These are phyloP conservation scores for Phytophthora foliorum DNA, from an alignment of 352 stramenopile genomes.

Conservation along the genomic window DNA sequence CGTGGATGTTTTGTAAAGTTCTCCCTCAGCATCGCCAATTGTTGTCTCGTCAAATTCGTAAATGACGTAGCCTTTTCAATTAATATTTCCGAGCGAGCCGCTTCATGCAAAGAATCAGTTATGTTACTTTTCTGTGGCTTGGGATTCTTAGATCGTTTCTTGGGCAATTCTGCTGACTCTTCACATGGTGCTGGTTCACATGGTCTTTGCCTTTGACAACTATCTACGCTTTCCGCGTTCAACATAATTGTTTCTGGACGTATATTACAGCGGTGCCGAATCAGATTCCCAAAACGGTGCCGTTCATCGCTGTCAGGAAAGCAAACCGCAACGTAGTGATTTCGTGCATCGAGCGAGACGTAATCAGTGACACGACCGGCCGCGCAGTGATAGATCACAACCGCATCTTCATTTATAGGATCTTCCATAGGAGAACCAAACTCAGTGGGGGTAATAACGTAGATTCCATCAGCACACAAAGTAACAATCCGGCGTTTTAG, in stretches of 20 bases:
- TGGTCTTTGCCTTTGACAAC: no score
- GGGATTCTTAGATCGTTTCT: no score
- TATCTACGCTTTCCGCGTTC: no score
- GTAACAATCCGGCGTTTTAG: neutral
- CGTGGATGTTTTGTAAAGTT: slow-evolving; percentile 12
- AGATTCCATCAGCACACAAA: neutral
- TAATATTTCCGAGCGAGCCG: neutral
- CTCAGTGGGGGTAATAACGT: neutral
- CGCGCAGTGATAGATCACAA: slow-evolving; percentile 2
- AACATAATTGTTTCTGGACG: no score
- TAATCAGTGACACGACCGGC: neutral
- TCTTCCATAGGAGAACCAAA: neutral
- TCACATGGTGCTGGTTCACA: no score
- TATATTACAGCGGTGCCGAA: no score
- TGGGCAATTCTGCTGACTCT: no score
- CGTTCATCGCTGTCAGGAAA: neutral
- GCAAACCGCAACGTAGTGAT: neutral
- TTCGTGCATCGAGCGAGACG: neutral
- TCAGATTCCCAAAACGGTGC: neutral
- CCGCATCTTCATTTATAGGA: neutral
- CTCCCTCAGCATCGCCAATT: neutral
- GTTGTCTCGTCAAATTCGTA: neutral
- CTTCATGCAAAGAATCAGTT: no score
- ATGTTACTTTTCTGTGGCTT: no score
- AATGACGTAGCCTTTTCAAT: neutral